phyloP scores from a whole-genome alignment of 768 basidiomycete genomes.

The Russula brevipes region DNA sequence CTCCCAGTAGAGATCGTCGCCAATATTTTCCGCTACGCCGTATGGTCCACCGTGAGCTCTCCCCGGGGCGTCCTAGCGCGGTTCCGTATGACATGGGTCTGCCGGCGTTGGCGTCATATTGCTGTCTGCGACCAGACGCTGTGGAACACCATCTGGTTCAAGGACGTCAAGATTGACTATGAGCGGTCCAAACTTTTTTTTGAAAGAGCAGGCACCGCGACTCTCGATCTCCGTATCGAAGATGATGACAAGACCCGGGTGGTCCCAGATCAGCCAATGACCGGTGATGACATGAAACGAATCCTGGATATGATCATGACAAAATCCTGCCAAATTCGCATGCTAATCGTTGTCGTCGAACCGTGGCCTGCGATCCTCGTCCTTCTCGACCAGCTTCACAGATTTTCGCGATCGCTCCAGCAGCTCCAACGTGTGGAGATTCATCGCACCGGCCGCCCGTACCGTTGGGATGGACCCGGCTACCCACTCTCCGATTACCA shows the following conservation, averaged over 20 bases:
- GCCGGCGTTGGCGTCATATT: conserved; percentile 34
- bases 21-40: conserved; percentile 57
- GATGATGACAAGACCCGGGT: conserved; percentile 30
- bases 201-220: conserved; percentile 48
- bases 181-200: conserved; percentile 52
- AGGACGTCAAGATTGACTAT: conserved; percentile 43
- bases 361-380: conserved; percentile 50
- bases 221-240: conserved; percentile 59
- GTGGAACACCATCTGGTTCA: conserved; percentile 58
- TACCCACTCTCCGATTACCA: conserved; percentile 36
- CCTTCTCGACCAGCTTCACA: conserved; percentile 45
- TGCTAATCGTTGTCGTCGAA: conserved; percentile 53
- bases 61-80: conserved; percentile 33
- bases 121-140: conserved; percentile 28
- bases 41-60: conserved; percentile 42
- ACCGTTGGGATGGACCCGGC: conserved; percentile 41
- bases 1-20: conserved; percentile 61
- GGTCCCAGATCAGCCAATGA: conserved; percentile 31
- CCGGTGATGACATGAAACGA: conserved; percentile 39
- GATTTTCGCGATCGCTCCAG: conserved; percentile 18
- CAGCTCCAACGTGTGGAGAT: conserved; percentile 59
- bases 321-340: conserved; percentile 54
- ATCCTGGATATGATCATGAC: conserved; percentile 49
- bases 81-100: conserved; percentile 53
- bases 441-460: conserved; percentile 50